phyloP scores from a whole-genome alignment of 306 rosid genomes.

The Begonia peltatifolia region DNA sequence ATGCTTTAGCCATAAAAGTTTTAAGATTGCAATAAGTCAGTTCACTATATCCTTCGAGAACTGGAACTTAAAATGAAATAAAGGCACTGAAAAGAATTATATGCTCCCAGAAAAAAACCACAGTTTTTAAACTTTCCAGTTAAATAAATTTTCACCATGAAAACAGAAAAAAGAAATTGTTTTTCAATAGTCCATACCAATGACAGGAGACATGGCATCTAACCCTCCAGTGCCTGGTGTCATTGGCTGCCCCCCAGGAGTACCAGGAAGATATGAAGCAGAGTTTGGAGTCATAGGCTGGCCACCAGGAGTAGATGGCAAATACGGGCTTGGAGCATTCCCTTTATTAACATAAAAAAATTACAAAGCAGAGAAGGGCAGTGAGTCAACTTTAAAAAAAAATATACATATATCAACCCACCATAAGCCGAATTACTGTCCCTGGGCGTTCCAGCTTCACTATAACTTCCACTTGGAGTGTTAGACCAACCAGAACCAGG shows the following conservation, averaged over 20 bases:
- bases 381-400: neutral
- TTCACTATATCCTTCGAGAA: too few relatives aligned
- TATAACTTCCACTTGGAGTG: slow-evolving; percentile 83
- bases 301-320: slow-evolving; percentile 99
- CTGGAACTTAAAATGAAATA: too few relatives aligned
- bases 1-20: too few relatives aligned
- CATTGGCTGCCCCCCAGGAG: slow-evolving; percentile 99
- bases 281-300: slow-evolving; percentile 99
- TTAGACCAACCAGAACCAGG: slow-evolving; percentile 98
- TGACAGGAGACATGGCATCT: slow-evolving; percentile 92
- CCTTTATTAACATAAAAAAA: slow-evolving; percentile 32
- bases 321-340: slow-evolving; percentile 98
- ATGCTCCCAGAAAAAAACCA: too few relatives aligned
- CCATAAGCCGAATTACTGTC: slow-evolving; percentile 59
- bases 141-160: too few relatives aligned
- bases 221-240: slow-evolving; percentile 97
- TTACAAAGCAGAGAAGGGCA: neutral
- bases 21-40: too few relatives aligned
- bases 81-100: too few relatives aligned
- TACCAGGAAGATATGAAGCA: slow-evolving; percentile 91
- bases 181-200: slow-evolving; percentile 26
- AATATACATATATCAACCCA: slow-evolving; percentile 8
- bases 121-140: too few relatives aligned
- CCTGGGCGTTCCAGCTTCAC: slow-evolving; percentile 96
- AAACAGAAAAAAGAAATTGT: too few relatives aligned